These are phyloP conservation scores for Nematocida ironsii DNA, from an alignment of 371 early-diverging fungal genomes.

Conservation along the genomic window DNA sequence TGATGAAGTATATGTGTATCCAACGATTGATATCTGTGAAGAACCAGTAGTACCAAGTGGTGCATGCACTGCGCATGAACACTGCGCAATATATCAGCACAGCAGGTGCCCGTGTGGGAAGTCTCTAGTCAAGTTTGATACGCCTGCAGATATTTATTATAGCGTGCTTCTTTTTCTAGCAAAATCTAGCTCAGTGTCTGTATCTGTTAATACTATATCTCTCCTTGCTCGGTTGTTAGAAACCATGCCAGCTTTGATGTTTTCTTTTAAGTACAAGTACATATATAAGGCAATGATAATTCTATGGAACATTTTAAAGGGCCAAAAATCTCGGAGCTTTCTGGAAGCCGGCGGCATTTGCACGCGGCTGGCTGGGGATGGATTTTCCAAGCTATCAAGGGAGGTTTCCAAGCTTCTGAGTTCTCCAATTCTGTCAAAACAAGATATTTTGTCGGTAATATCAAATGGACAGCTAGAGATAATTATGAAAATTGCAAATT, in stretches of 20 bases:
- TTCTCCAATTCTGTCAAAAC: conserved; percentile 2
- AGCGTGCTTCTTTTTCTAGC: conserved; percentile 22
- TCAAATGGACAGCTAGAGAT: conserved; percentile 47
- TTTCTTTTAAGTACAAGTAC: conserved; percentile 3
- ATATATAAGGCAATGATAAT: conserved; percentile 12
- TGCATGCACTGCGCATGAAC: not conserved
- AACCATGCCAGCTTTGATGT: not conserved
- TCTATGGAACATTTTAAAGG: conserved; percentile 20
- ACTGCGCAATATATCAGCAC: not conserved
- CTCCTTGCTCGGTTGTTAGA: conserved; percentile 9
- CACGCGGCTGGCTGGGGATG: not conserved
- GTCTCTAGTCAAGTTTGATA: not conserved
- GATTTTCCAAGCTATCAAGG: not conserved
- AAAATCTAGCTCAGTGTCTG: conserved; percentile 5
- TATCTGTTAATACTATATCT: not conserved
- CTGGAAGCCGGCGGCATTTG: not conserved
- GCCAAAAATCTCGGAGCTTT: not conserved
- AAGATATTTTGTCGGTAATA: conserved; percentile 18
- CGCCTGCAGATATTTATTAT: not conserved
- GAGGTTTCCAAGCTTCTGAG: conserved; percentile 2
- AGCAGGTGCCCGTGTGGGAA: not conserved
- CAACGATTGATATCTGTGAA: not conserved
- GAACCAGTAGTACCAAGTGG: not conserved
- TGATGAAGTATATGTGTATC: not conserved
- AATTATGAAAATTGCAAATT: conserved; percentile 9